phyloP scores from a whole-genome alignment of 1,284 basidiomycete species.

The Puccinia polysora region DNA sequence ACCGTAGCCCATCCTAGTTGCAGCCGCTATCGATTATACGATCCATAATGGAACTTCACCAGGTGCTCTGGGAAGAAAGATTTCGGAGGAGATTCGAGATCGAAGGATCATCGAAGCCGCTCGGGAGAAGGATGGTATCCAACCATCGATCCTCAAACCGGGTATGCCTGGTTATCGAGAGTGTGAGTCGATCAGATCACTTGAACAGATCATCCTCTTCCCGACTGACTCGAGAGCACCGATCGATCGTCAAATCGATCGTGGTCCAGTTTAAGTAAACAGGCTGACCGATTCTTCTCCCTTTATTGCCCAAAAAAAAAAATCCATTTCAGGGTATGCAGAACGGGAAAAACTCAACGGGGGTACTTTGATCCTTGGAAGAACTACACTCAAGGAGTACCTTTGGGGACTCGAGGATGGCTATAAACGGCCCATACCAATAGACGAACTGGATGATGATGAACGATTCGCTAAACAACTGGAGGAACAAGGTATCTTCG shows the following conservation, averaged over 20 bases:
- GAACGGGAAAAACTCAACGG: slow-evolving; percentile 52
- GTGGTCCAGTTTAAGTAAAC: too few relatives aligned
- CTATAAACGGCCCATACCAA: slow-evolving; percentile 49
- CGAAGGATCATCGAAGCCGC: slow-evolving; percentile 51
- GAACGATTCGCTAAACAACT: slow-evolving; percentile 29
- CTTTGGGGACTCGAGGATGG: slow-evolving; percentile 52
- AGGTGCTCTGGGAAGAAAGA: slow-evolving; percentile 51
- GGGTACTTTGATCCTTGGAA: slow-evolving; percentile 51
- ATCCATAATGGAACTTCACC: slow-evolving; percentile 51
- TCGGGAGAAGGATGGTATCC: slow-evolving; percentile 46
- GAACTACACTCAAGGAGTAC: slow-evolving; percentile 53
- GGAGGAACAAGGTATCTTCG: slow-evolving; percentile 34
- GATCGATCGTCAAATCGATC: too few relatives aligned
- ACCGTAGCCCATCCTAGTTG: slow-evolving; percentile 50
- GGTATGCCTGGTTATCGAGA: slow-evolving; percentile 44
- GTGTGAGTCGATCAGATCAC: slow-evolving; percentile 17
- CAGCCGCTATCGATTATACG: slow-evolving; percentile 52
- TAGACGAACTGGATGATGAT: slow-evolving; percentile 49
- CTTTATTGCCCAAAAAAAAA: too few relatives aligned
- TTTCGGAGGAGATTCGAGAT: slow-evolving; percentile 50
- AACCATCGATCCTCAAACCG: slow-evolving; percentile 49
- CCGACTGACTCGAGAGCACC: too few relatives aligned
- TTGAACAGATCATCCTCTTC: too few relatives aligned
- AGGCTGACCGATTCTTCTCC: too few relatives aligned
- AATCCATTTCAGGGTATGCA: slow-evolving; percentile 31